Percentiles rank a stretch among this genome's conserved stretches.
These are phyloP conservation scores for Trichoderma sp. DNA, from an alignment of 2,329 filamentous ascomycete genomes.

Conservation along the genomic window DNA sequence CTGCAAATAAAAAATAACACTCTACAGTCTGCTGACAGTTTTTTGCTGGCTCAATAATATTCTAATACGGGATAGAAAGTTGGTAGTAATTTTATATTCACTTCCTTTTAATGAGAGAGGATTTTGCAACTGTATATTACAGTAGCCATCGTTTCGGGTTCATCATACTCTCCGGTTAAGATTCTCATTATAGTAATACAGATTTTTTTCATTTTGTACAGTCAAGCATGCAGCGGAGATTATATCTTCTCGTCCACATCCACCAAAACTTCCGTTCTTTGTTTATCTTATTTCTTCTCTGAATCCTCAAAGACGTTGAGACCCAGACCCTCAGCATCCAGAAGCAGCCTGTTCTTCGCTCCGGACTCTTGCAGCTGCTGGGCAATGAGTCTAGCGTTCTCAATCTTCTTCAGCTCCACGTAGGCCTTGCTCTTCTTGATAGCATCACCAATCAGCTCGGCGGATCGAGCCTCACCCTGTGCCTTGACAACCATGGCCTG, in stretches of 20 bases:
- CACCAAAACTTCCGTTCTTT: slow-evolving; percentile 25
- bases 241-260: slow-evolving; percentile 36
- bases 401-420: slow-evolving; percentile 95
- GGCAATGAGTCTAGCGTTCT: slow-evolving; percentile 93
- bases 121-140: slow-evolving; percentile 11
- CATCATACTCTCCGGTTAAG: slow-evolving; percentile 4
- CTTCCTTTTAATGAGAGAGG: neutral
- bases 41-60: too few species aligned
- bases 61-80: too few species aligned
- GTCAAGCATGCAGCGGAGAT: slow-evolving; percentile 54
- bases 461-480: slow-evolving; percentile 97
- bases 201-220: slow-evolving; percentile 36
- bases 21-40: neutral
- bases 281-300: slow-evolving; percentile 50
- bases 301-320: slow-evolving; percentile 74
- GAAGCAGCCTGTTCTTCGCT: slow-evolving; percentile 89
- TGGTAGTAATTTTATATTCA: neutral
- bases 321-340: slow-evolving; percentile 88
- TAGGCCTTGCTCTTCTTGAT: slow-evolving; percentile 99
- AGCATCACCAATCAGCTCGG: slow-evolving; percentile 95
- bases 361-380: slow-evolving; percentile 81
- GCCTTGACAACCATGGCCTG: slow-evolving; percentile 98
- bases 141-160: neutral
- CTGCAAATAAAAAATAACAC: neutral
- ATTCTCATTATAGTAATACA: slow-evolving; percentile 39